Evolutionary conservation across 1,139 yeast species (phyloP), one percentile per base, ranked within the genome.

Genomic region (Suhomyces bokatorum): DNA sequence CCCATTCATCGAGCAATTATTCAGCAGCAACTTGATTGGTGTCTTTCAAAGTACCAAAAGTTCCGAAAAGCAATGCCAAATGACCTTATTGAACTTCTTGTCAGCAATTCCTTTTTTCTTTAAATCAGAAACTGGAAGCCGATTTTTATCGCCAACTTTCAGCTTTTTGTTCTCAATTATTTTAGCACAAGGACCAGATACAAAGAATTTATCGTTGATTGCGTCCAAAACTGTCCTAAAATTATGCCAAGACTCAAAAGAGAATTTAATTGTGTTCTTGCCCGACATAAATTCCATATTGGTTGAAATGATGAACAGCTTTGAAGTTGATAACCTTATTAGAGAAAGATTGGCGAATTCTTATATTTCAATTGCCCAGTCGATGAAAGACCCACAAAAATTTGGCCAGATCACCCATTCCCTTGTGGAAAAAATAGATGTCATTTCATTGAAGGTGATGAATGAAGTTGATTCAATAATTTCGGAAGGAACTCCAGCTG

Each of bases 341-440:
- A 68, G 89, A 48, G 83, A 82, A 54, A 68, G 87, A 48, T 70
- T 86, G 63, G 72, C 80, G 32, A 76, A 80, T 52, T 75, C 90
- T 0, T 77, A 81, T 53, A 74, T 85, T 12, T 82, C 85, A 16
- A 80, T 85, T 37, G 72, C 83, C 24, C 83, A 80, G 53, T 72
- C 80, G 12, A 58, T 79, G 16, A 67, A 70, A 30, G 64, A 73
- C 44, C 83, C 86, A 0, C 52, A 49, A 2, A 55, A 53, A 48
- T 56, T 63, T 58, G 64, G 66, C 6, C 44, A 57, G 37, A 48
- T 57, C 43, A 41, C 69, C 3, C 44, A 36, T 13, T 54, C 55
- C 8, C 40, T 68, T 3, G 44, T 72, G 3, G 35, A 41, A 1
- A 57, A 59, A 4, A 64, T 73, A 3, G 45, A 53, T n/a, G 52